A percentile compares a stretch with the other conserved stretches of the same genome.
These are phyloP conservation scores for Phytophthora multivora DNA, from an alignment of 352 stramenopile genomes.

Conservation along the genomic window DNA sequence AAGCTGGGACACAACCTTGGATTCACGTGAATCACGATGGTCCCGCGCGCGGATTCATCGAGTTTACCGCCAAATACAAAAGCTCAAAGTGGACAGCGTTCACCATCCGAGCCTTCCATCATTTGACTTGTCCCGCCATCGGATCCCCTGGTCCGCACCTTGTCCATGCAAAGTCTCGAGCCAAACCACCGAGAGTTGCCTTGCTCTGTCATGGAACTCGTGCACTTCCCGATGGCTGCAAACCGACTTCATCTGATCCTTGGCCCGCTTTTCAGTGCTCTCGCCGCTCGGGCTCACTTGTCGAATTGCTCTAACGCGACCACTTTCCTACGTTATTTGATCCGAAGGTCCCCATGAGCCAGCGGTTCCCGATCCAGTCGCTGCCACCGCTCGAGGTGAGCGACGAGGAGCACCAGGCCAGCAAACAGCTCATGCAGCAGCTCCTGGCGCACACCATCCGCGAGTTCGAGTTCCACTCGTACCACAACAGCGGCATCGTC, in stretches of 20 bases:
- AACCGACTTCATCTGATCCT: constrained; percentile 21
- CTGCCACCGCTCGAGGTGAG: constrained; percentile 43
- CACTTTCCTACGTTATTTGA: neutral
- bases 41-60: neutral
- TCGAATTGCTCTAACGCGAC: constrained; percentile 19
- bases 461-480: constrained; percentile 52
- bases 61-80: neutral
- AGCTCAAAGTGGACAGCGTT: constrained; percentile 1
- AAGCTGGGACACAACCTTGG: constrained; percentile 22
- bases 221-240: constrained; percentile 5
- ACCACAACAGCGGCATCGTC: constrained; percentile 38
- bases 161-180: constrained; percentile 15
- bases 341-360: constrained; percentile 27
- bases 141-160: constrained; percentile 30
- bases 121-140: constrained; percentile 12
- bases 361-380: constrained; percentile 49
- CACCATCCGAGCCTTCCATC: constrained; percentile 20
- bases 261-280: constrained; percentile 5
- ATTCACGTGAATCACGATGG: neutral
- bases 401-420: constrained; percentile 33
- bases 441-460: constrained; percentile 47
- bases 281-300: constrained; percentile 17
- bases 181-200: no score
- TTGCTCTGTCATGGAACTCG: neutral
- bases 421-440: constrained; percentile 41